Evolutionary conservation across 345 rosid genomes (phyloP).

Genomic region (Populus deltoides): DNA sequence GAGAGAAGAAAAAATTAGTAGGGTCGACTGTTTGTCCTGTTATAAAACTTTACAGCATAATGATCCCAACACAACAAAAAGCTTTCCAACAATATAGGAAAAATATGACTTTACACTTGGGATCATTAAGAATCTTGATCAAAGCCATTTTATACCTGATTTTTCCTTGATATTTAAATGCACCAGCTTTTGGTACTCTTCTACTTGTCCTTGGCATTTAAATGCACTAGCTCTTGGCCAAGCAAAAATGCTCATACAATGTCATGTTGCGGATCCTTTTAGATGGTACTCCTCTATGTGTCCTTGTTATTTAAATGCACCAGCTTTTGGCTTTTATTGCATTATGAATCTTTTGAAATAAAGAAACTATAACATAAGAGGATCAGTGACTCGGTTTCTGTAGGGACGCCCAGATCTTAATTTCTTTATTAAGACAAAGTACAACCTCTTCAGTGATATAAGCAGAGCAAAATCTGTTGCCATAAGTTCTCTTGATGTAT

Average conservation of each 20-base stretch:
- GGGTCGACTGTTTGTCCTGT: too few species aligned
- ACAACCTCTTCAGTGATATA: not conserved
- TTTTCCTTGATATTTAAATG: too few species aligned
- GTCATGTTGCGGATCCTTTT: not conserved
- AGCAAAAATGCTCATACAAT: not conserved
- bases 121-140: not conserved
- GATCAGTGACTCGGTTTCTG: not conserved
- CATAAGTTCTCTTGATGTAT: not conserved
- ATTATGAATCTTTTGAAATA: too few species aligned
- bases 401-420: not conserved
- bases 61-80: not conserved
- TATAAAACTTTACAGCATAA: too few species aligned
- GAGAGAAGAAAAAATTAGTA: too few species aligned
- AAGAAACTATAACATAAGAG: not conserved
- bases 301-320: not conserved
- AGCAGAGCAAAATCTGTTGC: not conserved
- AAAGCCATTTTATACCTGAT: too few species aligned
- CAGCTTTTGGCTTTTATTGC: not conserved
- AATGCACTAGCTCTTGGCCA: not conserved
- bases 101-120: not conserved
- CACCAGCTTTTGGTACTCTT: too few species aligned
- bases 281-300: not conserved
- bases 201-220: too few species aligned
- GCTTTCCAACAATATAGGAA: not conserved
- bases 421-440: not conserved